Conservation (phyloP, 768 basidiomycete genomes). For the Butyriboletus loyo region DNA sequence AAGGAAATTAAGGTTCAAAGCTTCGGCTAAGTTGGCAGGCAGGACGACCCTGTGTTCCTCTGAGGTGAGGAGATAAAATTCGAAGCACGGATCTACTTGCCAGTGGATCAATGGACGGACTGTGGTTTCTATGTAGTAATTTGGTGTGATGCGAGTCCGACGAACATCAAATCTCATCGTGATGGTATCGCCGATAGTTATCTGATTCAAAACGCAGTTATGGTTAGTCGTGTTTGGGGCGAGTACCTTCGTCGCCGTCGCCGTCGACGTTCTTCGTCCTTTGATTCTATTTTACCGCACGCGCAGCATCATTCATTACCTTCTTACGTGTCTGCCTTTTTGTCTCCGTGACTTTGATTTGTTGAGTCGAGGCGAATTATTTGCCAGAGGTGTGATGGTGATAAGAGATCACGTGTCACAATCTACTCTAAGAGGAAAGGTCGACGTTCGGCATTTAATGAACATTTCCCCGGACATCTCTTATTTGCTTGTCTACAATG, state of each 20-base stretch:
- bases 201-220: no score
- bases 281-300: no score
- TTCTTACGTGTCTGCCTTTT: no score
- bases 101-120: background rate
- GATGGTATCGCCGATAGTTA: no score
- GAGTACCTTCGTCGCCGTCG: no score
- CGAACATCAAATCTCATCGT: background rate
- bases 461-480: background rate
- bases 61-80: background rate
- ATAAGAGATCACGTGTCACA: slow-evolving; percentile 10
- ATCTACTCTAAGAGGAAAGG: background rate
- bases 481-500: slow-evolving; percentile 11
- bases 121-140: background rate
- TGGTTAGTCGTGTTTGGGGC: no score
- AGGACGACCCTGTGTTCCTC: no score
- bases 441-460: background rate
- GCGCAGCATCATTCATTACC: no score
- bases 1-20: background rate
- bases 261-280: no score
- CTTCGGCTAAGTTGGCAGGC: background rate
- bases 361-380: no score
- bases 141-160: background rate
- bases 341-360: no score
- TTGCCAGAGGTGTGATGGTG: no score
- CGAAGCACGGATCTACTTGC: background rate